Evolutionary conservation across 1,139 yeast genomes (phyloP), one percentile per base, ranked within the genome.

Genomic region (Nakaseomyces bracarensis): DNA sequence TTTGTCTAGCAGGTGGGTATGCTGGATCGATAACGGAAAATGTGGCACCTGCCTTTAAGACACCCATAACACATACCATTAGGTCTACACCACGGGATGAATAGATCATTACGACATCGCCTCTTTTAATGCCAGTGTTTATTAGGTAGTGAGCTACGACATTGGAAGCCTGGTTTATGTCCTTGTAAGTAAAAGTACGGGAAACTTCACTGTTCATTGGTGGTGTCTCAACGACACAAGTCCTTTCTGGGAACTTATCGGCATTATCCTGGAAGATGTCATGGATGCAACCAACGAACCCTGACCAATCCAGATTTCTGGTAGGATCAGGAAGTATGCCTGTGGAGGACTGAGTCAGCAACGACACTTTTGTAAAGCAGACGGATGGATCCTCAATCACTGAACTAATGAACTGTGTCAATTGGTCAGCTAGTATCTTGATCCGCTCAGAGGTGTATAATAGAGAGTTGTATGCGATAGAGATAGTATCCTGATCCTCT

Each of bases 21-120:
- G 98, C 97, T 5, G 98, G 98, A 60, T 91, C 99, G 52, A 91
- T 91, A 21, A 93, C 99, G 4, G 96, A 89, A 61, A 91, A 91
- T 0, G 98, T 89, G 14, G 96, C 98, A 52, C 99, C 99, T 1
- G 98, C 96, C 66, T 91, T 91, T 58, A 91, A 73, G 28, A 86
- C 95, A 63, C 97, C 99, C 86, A 91, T 82, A 14, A 91, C 97
- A 5, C 97, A 95, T 39, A 91, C 84, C 75, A 91, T 86, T 52
- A 91, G 71, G 60, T 91, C 99, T 10, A 91, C 98, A 51, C 97
- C 96, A 66, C 99, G 79, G 57, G 91, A 84, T 23, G 98, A 96
- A 62, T 93, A 91, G 49, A 93, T 89, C 94, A 87, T 89, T 18
- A 91, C 97, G 21, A 91, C 87, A 61, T 91, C 97, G 39, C 97